Base-by-base conservation (phyloP, 192 early-diverging fungal genomes). In the Geranomyces variabilis region DNA sequence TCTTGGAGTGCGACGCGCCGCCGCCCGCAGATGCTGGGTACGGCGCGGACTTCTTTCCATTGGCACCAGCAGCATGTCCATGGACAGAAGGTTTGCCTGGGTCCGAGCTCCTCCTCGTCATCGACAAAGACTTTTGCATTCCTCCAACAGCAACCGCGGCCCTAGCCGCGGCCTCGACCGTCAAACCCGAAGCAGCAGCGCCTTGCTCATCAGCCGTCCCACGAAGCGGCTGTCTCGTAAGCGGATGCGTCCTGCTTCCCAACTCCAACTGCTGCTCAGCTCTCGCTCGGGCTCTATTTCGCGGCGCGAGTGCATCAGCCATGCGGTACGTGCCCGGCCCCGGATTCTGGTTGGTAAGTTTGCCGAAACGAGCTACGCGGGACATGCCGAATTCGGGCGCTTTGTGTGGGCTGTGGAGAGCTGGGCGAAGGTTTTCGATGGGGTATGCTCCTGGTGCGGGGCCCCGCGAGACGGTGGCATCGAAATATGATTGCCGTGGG, bases 371-470 rank as follows among this genome's bases (percentile, higher is more conserved):
- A 17, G 57, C 26, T 0, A 75, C 77, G 10, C 70, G 65, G 9
- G 81, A 84, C 62, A 63, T 63, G n/a, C 84, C 84, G 71, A 83
- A 86, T 15, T 83, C 65, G 10, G 81, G 66, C 15, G 75, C 77
- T 17, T 77, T 75, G n/a, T 81, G 70, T 17, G 56, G 73, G 59
- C 66, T 74, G 63, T 83, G 77, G 8, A 75, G 51, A 21, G 75
- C 59, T 30, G 74, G 73, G 0, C 75, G 61, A 5, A 70, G 70
- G 22, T 77, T 24, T 12, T 62, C 71, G 36, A 53, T 34, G 31
- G 81, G 72, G 49, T 86, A 86, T 8, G 72, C 72, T 5, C 84
- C 84, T 21, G 84, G 84, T 12, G 84, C 74, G 1, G 84, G 84
- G 19, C 81, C 81, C 9, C 62, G 64, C 29, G 61, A 64, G 22